Percentiles rank a stretch among this genome's conserved stretches.
Conservation (phyloP, 108 stramenopile species). For the Pseudonitzschia pungens region DNA sequence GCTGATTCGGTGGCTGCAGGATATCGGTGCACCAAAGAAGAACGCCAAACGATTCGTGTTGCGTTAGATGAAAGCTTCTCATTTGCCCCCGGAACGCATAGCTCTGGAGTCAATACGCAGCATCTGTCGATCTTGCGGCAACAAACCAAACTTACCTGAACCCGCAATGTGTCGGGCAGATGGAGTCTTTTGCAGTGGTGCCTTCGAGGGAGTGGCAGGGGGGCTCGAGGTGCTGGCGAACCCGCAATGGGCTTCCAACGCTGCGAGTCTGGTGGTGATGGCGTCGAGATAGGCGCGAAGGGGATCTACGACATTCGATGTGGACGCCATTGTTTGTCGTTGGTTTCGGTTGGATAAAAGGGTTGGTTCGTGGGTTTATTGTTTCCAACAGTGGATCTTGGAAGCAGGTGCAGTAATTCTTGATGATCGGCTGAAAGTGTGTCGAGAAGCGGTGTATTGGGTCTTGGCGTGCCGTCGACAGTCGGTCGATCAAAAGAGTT, state of each 20-base stretch:
- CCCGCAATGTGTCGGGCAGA: conserved; percentile 29
- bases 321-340: not conserved
- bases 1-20: conserved; percentile 44
- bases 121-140: not conserved
- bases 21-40: not conserved
- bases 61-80: not conserved
- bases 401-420: too few relatives aligned
- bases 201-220: not conserved
- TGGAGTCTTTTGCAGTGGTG: conserved; percentile 30
- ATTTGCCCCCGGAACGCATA: not conserved
- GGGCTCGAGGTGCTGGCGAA: not conserved
- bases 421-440: too few relatives aligned
- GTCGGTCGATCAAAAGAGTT: too few relatives aligned
- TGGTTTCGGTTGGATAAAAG: not conserved
- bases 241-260: conserved; percentile 40
- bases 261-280: conserved; percentile 32
- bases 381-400: too few relatives aligned
- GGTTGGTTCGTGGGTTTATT: not conserved
- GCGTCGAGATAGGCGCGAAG: conserved; percentile 40
- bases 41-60: not conserved
- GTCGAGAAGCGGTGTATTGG: too few relatives aligned
- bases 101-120: not conserved
- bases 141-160: conserved; percentile 33
- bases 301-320: conserved; percentile 21
- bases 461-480: too few relatives aligned